Base-by-base conservation (phyloP, 2,329 filamentous ascomycete genomes). In the Ascochyta viciae-villosae region DNA sequence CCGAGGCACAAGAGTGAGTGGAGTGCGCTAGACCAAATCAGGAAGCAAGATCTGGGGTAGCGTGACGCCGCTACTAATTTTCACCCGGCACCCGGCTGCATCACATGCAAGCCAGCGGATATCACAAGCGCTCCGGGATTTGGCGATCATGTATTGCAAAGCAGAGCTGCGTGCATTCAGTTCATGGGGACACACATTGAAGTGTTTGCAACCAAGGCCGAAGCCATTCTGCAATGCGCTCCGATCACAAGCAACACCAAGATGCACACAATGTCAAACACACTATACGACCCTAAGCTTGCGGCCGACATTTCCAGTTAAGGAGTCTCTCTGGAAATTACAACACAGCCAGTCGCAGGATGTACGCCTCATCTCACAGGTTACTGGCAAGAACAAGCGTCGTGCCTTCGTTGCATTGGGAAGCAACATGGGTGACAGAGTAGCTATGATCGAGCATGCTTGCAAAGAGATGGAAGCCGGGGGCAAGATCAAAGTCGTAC, bases 381-480 rank as follows among this genome's bases (percentile, higher is more conserved):
- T 48, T 35, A 23, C 54, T 48, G 33, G 45, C 9, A 23, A 33
- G n/a, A 57, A 65, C 60, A 47, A 61, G 8, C 78, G 78, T 60
- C 75, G 76, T 50, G 92, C 90, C 0, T 96, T 91, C 73, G 86
- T 99, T 67, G 95, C 94, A 7, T 81, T 99, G 6, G 95, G 95
- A 0, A 96, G 93, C 78, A 99, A 99, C 75, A 77, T 98, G 47
- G 94, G 93, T 4, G 88, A 98, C 72, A 88, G 93, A 38, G 83
- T 96, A 47, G 84, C 82, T 38, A 90, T 89, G 85, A 96, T 99
- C 62, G 92, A 97, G 75, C 82, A 84, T 67, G 94, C 95, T 0
- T 93, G 92, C 73, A 82, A 81, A 40, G 85, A 89, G 71, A 92
- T 99, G 86, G 86, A 90, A 61, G 79, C 60, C 1, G 63, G 82